Evolutionary conservation across 208 protist genomes (phyloP).

Genomic region (Spongospora subterranea): DNA sequence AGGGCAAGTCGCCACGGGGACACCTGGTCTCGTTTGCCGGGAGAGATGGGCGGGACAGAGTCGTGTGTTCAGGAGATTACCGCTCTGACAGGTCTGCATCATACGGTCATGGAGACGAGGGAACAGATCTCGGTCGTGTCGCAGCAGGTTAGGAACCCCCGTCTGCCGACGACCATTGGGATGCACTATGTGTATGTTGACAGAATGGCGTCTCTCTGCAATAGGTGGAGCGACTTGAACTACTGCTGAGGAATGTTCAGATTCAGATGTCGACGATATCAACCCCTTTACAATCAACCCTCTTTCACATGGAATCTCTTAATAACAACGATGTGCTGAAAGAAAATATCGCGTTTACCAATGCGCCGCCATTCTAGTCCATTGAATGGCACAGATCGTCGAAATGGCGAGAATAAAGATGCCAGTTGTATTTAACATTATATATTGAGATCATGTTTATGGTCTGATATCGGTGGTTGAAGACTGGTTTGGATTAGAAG

Average conservation of each 20-base stretch:
- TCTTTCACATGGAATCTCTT: background rate
- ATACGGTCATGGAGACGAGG: background rate
- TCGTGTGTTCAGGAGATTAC: background rate
- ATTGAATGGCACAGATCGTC: too few relatives aligned
- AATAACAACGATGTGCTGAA: background rate
- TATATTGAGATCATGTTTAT: too few relatives aligned
- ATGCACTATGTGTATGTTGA: background rate
- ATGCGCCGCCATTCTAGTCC: background rate
- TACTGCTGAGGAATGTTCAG: background rate
- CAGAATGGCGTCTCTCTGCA: background rate
- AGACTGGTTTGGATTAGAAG: too few relatives aligned
- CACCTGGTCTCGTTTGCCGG: too few relatives aligned
- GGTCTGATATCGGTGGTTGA: too few relatives aligned
- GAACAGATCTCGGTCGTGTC: background rate
- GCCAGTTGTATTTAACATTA: too few relatives aligned
- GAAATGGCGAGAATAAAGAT: too few relatives aligned
- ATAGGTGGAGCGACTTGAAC: background rate
- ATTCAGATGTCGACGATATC: background rate
- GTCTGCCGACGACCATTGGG: too few relatives aligned
- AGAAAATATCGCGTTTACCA: too few relatives aligned
- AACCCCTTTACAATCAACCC: background rate
- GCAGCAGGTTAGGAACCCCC: too few relatives aligned
- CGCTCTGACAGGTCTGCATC: background rate
- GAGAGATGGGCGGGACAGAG: too few relatives aligned
- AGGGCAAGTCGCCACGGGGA: too few relatives aligned